Evolutionary conservation across 257 asterid species (phyloP).

Genomic region (Dorcoceras hygrometricum): DNA sequence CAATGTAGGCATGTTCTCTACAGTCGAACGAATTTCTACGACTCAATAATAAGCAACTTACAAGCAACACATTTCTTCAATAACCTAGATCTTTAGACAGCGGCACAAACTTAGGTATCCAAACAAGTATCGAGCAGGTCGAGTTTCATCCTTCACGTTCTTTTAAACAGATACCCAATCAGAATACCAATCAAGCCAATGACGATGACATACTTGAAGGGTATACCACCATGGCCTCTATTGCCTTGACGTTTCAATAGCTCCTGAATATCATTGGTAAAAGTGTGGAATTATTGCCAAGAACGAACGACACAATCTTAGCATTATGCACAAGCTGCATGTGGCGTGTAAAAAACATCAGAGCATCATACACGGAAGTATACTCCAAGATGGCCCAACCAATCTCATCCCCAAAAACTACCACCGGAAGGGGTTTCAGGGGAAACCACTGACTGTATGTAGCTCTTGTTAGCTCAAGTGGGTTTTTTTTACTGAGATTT

Average conservation of each 20-base stretch:
- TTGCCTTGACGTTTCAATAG: slow-evolving; percentile 59
- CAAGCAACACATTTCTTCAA: slow-evolving; percentile 32
- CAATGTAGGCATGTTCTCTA: slow-evolving; percentile 38
- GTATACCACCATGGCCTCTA: slow-evolving; percentile 55
- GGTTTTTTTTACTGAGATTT: too few relatives aligned
- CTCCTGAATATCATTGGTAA: slow-evolving; percentile 44
- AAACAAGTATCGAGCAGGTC: slow-evolving; percentile 13
- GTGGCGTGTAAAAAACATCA: not conserved
- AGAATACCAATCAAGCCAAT: slow-evolving; percentile 70
- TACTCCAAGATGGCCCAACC: not conserved
- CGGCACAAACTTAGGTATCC: slow-evolving; percentile 25
- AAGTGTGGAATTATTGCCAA: slow-evolving; percentile 11
- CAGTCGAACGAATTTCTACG: slow-evolving; percentile 47
- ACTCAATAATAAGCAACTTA: slow-evolving; percentile 38
- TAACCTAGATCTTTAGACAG: slow-evolving; percentile 35
- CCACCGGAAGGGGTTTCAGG: too few relatives aligned
- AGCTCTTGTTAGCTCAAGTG: too few relatives aligned
- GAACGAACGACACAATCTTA: not conserved
- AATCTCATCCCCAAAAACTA: not conserved
- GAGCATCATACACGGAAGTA: not conserved
- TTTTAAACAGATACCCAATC: slow-evolving; percentile 81
- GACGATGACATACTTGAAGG: slow-evolving; percentile 62
- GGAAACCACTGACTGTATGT: too few relatives aligned
- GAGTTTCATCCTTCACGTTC: slow-evolving; percentile 33
- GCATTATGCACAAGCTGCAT: not conserved